phyloP scores from a whole-genome alignment of 805 yeast genomes.

The Tetrapisispora taiwanensis region DNA sequence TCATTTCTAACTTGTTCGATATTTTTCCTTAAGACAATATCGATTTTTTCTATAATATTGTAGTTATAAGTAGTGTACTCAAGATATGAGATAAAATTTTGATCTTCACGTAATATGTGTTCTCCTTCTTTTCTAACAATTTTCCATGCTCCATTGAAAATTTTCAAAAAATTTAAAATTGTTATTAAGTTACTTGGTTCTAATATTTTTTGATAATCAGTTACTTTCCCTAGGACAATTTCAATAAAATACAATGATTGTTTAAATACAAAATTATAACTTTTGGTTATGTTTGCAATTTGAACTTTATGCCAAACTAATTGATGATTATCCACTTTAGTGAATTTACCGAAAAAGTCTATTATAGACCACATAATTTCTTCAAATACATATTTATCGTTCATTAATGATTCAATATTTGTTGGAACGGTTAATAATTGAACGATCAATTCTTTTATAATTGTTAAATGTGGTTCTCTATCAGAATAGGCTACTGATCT shows the following conservation, averaged over 20 bases:
- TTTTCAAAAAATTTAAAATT: constrained; percentile 38
- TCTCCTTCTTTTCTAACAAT: constrained; percentile 53
- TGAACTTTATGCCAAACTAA: constrained; percentile 29
- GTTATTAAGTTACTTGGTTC: constrained; percentile 32
- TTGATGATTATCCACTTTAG: constrained; percentile 30
- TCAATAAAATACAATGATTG: constrained; percentile 30
- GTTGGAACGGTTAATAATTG: constrained; percentile 89
- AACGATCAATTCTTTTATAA: constrained; percentile 62
- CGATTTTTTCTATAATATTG: constrained; percentile 34
- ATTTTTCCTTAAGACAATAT: constrained; percentile 16
- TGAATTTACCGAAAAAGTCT: constrained; percentile 35
- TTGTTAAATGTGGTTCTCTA: constrained; percentile 78
- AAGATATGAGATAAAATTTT: constrained; percentile 40
- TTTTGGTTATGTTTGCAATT: constrained; percentile 26
- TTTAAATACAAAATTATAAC: constrained; percentile 27
- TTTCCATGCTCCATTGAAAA: constrained; percentile 50
- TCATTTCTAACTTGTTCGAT: constrained; percentile 9
- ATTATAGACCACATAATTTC: constrained; percentile 40
- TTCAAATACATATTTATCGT: constrained; percentile 29
- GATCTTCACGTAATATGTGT: constrained; percentile 53
- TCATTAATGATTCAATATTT: constrained; percentile 36
- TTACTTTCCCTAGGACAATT: constrained; percentile 28
- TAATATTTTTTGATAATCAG: constrained; percentile 26
- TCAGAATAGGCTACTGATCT: constrained; percentile 50
- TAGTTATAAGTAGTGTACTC: constrained; percentile 38